Evolutionary conservation across 768 basidiomycete genomes (phyloP).

Genomic region (Mycena chlorophos): DNA sequence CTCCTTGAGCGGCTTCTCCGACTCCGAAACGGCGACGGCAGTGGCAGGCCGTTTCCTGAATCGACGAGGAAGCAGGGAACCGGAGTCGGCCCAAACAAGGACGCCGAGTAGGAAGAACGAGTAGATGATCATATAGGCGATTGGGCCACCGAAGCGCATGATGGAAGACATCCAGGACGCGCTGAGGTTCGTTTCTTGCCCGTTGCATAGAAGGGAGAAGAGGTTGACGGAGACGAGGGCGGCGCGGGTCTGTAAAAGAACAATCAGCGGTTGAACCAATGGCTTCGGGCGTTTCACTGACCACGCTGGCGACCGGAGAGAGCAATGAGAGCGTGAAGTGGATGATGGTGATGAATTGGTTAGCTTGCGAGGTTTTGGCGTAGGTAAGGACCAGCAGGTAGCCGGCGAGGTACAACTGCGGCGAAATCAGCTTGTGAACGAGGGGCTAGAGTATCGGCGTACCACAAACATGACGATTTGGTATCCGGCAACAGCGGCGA

Average conservation of each 20-base stretch:
- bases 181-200: conserved; percentile 43
- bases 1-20: conserved; percentile 28
- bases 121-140: conserved; percentile 68
- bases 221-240: conserved; percentile 76
- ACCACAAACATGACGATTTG: conserved; percentile 74
- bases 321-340: conserved; percentile 70
- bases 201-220: conserved; percentile 72
- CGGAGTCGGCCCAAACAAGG: conserved; percentile 74
- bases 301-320: conserved; percentile 69
- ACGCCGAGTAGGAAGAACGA: conserved; percentile 57
- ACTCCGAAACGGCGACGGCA: conserved; percentile 3
- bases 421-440: background rate
- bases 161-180: conserved; percentile 52
- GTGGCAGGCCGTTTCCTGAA: conserved; percentile 25
- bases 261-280: background rate
- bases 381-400: conserved; percentile 77
- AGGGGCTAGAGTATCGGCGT: conserved; percentile 29
- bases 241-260: conserved; percentile 52
- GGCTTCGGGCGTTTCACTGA: conserved; percentile 35
- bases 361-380: conserved; percentile 58
- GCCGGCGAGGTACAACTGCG: conserved; percentile 60
- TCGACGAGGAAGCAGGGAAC: conserved; percentile 50
- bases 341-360: conserved; percentile 56
- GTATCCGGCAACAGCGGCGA: conserved; percentile 70
- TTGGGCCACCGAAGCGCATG: conserved; percentile 69